Base-by-base conservation (phyloP, 2,329 filamentous ascomycete species). In the Scortechinia acanthostroma region DNA sequence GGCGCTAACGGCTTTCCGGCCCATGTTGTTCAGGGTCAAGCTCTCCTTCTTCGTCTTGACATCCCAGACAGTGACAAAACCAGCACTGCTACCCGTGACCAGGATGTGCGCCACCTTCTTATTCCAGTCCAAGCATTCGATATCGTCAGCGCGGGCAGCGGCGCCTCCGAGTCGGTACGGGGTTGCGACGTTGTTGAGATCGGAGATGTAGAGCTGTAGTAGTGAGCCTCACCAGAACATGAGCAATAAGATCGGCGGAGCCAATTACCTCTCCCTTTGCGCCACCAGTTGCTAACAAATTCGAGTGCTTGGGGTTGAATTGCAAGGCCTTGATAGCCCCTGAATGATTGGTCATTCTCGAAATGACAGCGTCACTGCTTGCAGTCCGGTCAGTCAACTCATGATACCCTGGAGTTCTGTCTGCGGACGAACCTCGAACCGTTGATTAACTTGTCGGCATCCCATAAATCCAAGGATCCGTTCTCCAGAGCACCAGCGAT, bases 51-150 rank as follows among this genome's bases (percentile, higher is more conserved):
- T 97, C 13, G 88, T 90, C 73, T 95, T 96, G 52, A 97, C 76
- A 67, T 98, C 93, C 93, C 93, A 98, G 16, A 98, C 91, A 2
- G 93, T 97, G 25, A 97, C 91, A 58, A 97, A 95, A 3, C 93
- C 93, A 43, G 90, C 91, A 50, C 82, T 86, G 59, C 91, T 91
- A 52, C 93, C 93, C 6, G 91, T 97, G 16, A 91, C 93, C 53
- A 98, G 70, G 61, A 98, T 98, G 61, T 98, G 91, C 14, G 91
- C 81, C 35, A 97, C 91, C 69, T 95, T 97, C 60, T 90, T 91
- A 68, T 98, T 98, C 94, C 94, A 98, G 54, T 95, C 91, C 49
- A 98, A 74, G 53, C 91, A 95, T 58, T 97, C 93, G 52, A 97
- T 88, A 55, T 98, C 93, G 57, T 97, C 91, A 30, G 90, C 87